These are phyloP conservation scores for Ceratobasidium sp. DNA, from an alignment of 1,284 basidiomycete species.

Conservation along the genomic window DNA sequence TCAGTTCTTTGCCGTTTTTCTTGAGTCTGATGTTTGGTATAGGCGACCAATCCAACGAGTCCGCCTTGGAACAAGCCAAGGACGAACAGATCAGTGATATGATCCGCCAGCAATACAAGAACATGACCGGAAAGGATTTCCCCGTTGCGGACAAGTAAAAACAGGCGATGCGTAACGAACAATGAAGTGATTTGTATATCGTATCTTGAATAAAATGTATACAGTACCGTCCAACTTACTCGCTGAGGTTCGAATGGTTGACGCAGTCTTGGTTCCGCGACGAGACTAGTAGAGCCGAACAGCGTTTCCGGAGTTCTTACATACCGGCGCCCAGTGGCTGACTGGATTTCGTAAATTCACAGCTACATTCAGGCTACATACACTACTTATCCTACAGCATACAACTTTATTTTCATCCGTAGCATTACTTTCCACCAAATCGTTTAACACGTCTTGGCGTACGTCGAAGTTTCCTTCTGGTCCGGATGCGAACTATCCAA, in stretches of 20 bases:
- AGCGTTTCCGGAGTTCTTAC: no score
- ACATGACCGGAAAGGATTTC: conserved; percentile 41
- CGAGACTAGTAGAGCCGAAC: no score
- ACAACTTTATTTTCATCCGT: not conserved
- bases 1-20: not conserved
- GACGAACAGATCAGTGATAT: conserved; percentile 51
- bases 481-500: conserved; percentile 21
- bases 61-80: conserved; percentile 50
- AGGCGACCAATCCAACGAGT: conserved; percentile 50
- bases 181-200: not conserved
- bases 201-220: conserved; percentile 11
- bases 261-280: no score
- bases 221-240: no score
- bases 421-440: not conserved
- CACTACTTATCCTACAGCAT: not conserved
- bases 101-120: conserved; percentile 47
- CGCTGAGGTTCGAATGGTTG: no score
- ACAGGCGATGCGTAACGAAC: not conserved
- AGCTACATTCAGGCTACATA: no score
- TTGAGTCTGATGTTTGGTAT: not conserved
- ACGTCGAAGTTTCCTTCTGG: conserved; percentile 15
- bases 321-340: no score
- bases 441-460: conserved; percentile 40
- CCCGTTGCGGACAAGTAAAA: conserved; percentile 43
- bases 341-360: no score